A percentile compares a stretch with the other conserved stretches of the same genome.
Evolutionary conservation across 345 rosid genomes (phyloP).

Genomic region (Eutrema japonicum): DNA sequence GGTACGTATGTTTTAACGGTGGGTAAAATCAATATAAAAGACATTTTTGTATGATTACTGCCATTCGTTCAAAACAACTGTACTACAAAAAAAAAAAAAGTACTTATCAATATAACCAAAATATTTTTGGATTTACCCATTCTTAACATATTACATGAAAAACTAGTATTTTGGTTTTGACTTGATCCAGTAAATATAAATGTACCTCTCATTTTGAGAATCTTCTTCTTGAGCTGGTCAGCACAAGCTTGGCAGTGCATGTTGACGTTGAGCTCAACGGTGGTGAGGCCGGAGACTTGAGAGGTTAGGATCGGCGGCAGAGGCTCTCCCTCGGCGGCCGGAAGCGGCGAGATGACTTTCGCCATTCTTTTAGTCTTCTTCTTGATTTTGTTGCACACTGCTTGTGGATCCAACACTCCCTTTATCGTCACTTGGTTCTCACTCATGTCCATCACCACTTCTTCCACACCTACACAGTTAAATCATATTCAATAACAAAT

Average conservation of each 20-base stretch:
- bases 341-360: conserved; percentile 76
- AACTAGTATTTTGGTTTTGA: background rate
- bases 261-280: conserved; percentile 83
- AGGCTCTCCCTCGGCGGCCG: conserved; percentile 73
- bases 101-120: background rate
- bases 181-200: background rate
- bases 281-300: conserved; percentile 61
- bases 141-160: background rate
- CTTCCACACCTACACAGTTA: conserved; percentile 75
- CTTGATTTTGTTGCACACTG: conserved; percentile 71
- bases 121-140: background rate
- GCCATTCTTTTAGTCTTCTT: conserved; percentile 82
- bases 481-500: background rate
- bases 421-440: conserved; percentile 77
- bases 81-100: background rate
- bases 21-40: background rate
- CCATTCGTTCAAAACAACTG: background rate
- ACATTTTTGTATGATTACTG: background rate
- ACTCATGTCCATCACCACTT: conserved; percentile 67
- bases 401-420: conserved; percentile 83
- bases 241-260: conserved; percentile 99
- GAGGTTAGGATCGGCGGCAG: conserved; percentile 67
- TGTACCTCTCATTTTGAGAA: conserved; percentile 93
- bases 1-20: background rate
- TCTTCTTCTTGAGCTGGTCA: conserved; percentile 79